Conservation (phyloP, 2,329 filamentous ascomycete genomes). For the Calonectria ilicicola region DNA sequence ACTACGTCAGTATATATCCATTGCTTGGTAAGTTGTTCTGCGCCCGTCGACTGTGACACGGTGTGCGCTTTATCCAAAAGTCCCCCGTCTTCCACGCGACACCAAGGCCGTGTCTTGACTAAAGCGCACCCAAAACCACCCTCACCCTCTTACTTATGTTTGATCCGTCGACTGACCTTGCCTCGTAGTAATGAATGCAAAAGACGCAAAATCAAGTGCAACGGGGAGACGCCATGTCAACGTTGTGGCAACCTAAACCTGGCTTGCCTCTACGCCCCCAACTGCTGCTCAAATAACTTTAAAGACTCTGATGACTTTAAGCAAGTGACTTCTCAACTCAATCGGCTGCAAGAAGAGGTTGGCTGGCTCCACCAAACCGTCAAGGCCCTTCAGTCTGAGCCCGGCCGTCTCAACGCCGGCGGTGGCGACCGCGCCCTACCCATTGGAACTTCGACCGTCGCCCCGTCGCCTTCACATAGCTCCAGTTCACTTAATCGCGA, state of each 20-base stretch:
- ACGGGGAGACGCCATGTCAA: constrained; percentile 75
- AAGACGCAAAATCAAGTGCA: constrained; percentile 81
- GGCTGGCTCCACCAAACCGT: constrained; percentile 80
- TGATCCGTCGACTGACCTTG: constrained; percentile 12
- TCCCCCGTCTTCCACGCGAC: background rate
- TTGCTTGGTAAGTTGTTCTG: constrained; percentile 64
- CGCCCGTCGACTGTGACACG: background rate
- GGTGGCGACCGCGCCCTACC: constrained; percentile 57
- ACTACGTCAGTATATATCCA: constrained; percentile 66
- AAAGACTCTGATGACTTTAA: constrained; percentile 94
- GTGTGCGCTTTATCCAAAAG: background rate
- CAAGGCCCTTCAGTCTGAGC: constrained; percentile 72
- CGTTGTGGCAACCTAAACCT: constrained; percentile 77
- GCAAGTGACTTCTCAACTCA: constrained; percentile 80
- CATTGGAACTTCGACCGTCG: constrained; percentile 46
- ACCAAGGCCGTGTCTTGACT: background rate
- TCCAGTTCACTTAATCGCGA: constrained; percentile 53
- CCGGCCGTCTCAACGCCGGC: constrained; percentile 57
- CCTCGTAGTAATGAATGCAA: constrained; percentile 76
- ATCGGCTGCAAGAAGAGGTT: constrained; percentile 85
- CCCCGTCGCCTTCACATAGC: constrained; percentile 58
- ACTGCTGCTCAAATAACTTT: constrained; percentile 81
- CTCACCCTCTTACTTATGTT: background rate
- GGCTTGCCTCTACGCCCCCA: constrained; percentile 73
- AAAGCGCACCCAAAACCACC: background rate